These are phyloP conservation scores for Dacryopinax primogenitus DNA, from an alignment of 768 basidiomycete species.

Conservation along the genomic window DNA sequence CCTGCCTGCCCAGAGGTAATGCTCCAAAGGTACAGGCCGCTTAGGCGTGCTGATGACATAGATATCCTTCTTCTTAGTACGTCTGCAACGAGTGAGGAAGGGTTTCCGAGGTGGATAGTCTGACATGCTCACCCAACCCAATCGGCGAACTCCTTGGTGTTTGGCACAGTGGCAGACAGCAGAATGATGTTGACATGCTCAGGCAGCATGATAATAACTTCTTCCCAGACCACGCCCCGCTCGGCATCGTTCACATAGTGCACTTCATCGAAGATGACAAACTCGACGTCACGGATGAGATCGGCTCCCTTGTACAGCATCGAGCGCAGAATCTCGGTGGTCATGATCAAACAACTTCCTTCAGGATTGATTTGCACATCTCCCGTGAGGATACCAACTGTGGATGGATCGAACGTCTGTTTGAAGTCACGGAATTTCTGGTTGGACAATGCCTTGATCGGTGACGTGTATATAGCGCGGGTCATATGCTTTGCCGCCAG, in stretches of 20 bases:
- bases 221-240: constrained; percentile 99
- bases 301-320: constrained; percentile 99
- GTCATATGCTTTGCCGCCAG: constrained; percentile 98
- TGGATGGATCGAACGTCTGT: constrained; percentile 78
- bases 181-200: constrained; percentile 98
- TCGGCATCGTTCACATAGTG: constrained; percentile 99
- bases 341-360: constrained; percentile 93
- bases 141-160: constrained; percentile 94
- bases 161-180: constrained; percentile 93
- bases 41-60: constrained; percentile 96
- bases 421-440: constrained; percentile 99
- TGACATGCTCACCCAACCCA: constrained; percentile 82
- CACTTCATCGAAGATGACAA: constrained; percentile 98
- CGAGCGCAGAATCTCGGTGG: constrained; percentile 91
- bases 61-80: constrained; percentile 98
- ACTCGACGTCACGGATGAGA: constrained; percentile 95
- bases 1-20: constrained; percentile 88
- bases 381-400: constrained; percentile 92
- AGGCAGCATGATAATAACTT: constrained; percentile 98
- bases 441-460: constrained; percentile 96
- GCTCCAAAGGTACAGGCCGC: constrained; percentile 91
- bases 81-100: constrained; percentile 35
- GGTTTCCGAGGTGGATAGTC: neutral
- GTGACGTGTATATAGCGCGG: constrained; percentile 96
- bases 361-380: constrained; percentile 99